Conservation (phyloP, 1,139 yeast genomes). For the Kurtzmaniella quercitrusa region DNA sequence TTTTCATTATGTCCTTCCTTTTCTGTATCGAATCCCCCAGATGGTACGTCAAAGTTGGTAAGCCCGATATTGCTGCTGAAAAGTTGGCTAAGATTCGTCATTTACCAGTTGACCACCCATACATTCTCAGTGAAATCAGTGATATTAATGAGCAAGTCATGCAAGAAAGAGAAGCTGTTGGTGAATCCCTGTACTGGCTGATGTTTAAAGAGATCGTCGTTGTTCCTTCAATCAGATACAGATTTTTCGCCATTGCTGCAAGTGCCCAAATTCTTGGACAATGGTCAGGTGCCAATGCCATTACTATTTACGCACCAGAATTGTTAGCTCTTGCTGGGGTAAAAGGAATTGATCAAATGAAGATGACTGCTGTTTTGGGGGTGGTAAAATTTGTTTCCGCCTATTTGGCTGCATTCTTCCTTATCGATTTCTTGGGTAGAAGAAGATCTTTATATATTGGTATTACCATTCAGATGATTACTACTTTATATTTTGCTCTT, state of each 20-base stretch:
- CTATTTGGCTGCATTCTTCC: constrained; percentile 42
- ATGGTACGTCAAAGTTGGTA: constrained; percentile 38
- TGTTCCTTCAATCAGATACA: constrained; percentile 36
- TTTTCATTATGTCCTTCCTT: constrained; percentile 31
- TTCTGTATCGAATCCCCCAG: constrained; percentile 43
- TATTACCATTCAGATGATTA: constrained; percentile 27
- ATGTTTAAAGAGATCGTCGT: constrained; percentile 29
- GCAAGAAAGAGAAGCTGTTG: constrained; percentile 31
- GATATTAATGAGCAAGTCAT: constrained; percentile 44
- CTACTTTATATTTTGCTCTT: constrained; percentile 39
- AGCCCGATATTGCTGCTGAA: constrained; percentile 29
- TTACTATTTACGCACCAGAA: constrained; percentile 57
- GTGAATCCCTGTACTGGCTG: constrained; percentile 14
- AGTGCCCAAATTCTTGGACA: constrained; percentile 52
- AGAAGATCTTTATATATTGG: constrained; percentile 38
- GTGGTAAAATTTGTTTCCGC: constrained; percentile 44
- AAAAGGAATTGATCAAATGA: constrained; percentile 28
- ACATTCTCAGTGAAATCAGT: constrained; percentile 48
- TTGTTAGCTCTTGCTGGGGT: constrained; percentile 51
- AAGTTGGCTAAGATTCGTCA: constrained; percentile 44
- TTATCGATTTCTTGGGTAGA: constrained; percentile 46
- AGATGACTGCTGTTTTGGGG: constrained; percentile 47
- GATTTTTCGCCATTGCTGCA: constrained; percentile 41
- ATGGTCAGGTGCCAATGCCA: constrained; percentile 61
- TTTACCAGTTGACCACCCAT: constrained; percentile 48